Evolutionary conservation across 2,329 filamentous ascomycete species (phyloP).

Genomic region (Aureobasidium vineae): DNA sequence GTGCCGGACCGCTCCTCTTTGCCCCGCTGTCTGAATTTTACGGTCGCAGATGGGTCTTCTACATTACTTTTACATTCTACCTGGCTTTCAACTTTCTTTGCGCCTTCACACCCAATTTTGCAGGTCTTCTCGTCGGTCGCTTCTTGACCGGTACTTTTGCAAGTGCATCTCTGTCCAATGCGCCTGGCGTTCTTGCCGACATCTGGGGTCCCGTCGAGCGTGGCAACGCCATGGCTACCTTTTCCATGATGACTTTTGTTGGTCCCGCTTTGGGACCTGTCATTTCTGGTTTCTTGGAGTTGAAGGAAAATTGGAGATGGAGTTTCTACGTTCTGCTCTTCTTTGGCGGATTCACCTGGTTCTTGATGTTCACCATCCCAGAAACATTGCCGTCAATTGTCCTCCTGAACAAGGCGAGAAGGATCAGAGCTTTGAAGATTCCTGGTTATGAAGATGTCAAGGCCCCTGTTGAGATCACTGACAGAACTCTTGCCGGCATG

Average conservation of each 20-base stretch:
- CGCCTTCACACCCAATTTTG: slow-evolving; percentile 57
- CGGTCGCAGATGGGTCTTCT: slow-evolving; percentile 56
- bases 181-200: slow-evolving; percentile 51
- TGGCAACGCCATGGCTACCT: slow-evolving; percentile 55
- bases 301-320: slow-evolving; percentile 52
- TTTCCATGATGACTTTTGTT: slow-evolving; percentile 54
- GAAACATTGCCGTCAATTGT: slow-evolving; percentile 56
- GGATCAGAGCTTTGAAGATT: slow-evolving; percentile 51
- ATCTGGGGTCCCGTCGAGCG: slow-evolving; percentile 38
- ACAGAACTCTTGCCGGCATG: slow-evolving; percentile 45
- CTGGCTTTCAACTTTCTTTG: slow-evolving; percentile 54
- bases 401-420: slow-evolving; percentile 54
- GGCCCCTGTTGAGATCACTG: slow-evolving; percentile 50
- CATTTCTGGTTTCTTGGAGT: slow-evolving; percentile 56
- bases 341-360: slow-evolving; percentile 39
- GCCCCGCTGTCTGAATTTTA: slow-evolving; percentile 66
- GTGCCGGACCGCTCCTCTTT: slow-evolving; percentile 61
- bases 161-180: slow-evolving; percentile 46
- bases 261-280: slow-evolving; percentile 56
- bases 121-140: slow-evolving; percentile 53
- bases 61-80: slow-evolving; percentile 43
- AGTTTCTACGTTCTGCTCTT: slow-evolving; percentile 47
- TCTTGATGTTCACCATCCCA: slow-evolving; percentile 57
- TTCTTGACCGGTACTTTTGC: slow-evolving; percentile 58
- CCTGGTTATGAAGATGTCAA: slow-evolving; percentile 54